phyloP scores from a whole-genome alignment of 169 alveolate species.

The Plasmodium fragile region DNA sequence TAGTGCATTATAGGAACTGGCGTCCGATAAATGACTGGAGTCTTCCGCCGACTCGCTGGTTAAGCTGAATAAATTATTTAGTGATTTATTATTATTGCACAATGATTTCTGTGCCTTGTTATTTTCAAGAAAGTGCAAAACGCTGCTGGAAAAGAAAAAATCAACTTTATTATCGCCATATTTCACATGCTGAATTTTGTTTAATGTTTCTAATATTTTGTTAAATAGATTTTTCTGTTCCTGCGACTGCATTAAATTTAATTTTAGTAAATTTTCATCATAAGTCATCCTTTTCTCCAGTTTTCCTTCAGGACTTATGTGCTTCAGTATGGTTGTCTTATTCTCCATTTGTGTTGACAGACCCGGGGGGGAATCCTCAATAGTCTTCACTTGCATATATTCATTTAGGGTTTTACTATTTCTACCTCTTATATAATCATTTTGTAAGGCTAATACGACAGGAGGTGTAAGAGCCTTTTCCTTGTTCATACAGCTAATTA shows the following conservation, averaged over 20 bases:
- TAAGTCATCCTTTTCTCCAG: background rate
- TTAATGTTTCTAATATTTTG: constrained; percentile 60
- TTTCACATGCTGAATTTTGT: constrained; percentile 38
- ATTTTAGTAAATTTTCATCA: constrained; percentile 55
- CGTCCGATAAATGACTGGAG: background rate
- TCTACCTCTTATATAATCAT: constrained; percentile 14
- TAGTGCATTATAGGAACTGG: background rate
- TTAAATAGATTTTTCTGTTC: constrained; percentile 73
- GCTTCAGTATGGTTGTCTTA: constrained; percentile 28
- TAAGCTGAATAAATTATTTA: background rate
- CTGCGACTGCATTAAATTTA: constrained; percentile 54
- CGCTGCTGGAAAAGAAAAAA: constrained; percentile 48
- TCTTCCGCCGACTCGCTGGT: background rate
- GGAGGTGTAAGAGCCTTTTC: constrained; percentile 70
- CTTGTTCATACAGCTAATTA: constrained; percentile 68
- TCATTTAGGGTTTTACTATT: constrained; percentile 1
- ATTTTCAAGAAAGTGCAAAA: constrained; percentile 47
- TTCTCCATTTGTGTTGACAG: constrained; percentile 10
- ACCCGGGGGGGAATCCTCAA: constrained; percentile 19
- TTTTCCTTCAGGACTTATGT: constrained; percentile 3
- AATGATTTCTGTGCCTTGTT: background rate
- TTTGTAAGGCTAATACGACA: constrained; percentile 62
- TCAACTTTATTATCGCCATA: background rate
- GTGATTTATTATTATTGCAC: background rate
- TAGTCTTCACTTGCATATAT: constrained; percentile 12